Evolutionary conservation across 116 monocot genomes (phyloP), one percentile per base, ranked within the genome.

Genomic region (Phalaenopsis hybrid): DNA sequence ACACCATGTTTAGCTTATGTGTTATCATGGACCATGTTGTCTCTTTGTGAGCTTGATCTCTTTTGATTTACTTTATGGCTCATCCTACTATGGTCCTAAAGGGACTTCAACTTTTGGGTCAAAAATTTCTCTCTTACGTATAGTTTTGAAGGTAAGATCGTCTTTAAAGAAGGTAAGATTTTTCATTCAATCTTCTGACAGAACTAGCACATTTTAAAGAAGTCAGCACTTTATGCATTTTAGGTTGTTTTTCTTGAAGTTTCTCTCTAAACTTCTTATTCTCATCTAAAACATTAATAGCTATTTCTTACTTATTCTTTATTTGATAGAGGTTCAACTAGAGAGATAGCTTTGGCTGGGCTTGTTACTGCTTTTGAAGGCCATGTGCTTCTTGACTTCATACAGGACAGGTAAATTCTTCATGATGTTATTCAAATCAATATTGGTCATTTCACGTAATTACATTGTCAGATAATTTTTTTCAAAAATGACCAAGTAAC

Each of bases 291-390:
- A 8, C 12, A 28, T 28, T 28, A 28, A 72, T 2, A 15, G 4
- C 72, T 12, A 52, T 52, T 52, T 52, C 52, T 52, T 52, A 13
- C 13, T 52, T 12, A 34, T 70, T 8, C 23, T 50, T 23, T 77
- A 28, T 49, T 77, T 77, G 11, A 77, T 50, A 93, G 89, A 78
- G 89, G 87, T 18, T 87, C 90, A 37, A 90, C 90, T 34, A 92
- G 96, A 76, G 92, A 91, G 80, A 88, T 81, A 11, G 94, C 94
- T 11, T 75, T 96, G 81, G 37, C 82, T 6, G 86, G 83, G 11
- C 88, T 96, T 63, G 83, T 96, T 48, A 81, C 83, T 79, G 86
- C 94, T 12, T 94, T 96, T 83, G 91, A 94, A 87, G 86, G 79
- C 44, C 82, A 86, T 75, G 69, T 92, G 31, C 90, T 94, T 81